Base-by-base conservation (phyloP, 2,329 filamentous ascomycete species). In the Diplodia sapinea region DNA sequence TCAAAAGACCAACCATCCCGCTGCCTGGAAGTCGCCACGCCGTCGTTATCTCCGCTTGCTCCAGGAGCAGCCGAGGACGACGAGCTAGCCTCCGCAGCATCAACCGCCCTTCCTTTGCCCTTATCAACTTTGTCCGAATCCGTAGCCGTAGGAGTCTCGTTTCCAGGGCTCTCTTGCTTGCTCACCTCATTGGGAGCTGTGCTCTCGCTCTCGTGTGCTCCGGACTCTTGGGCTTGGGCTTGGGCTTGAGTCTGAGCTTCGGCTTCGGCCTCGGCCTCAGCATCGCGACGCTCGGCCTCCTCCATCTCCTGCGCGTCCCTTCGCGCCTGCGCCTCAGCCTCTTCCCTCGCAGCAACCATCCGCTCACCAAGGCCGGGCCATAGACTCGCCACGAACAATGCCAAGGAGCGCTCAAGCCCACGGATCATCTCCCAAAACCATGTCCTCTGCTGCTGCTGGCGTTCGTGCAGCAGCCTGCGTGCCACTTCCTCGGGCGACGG, bases 331-430 rank as follows among this genome's bases (percentile, higher is more conserved):
- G 67, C 69, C 59, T 69, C 72, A 17, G 84, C 80, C 65, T 84
- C 83, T 71, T 86, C 83, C 68, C 84, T 80, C 31, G 84, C 86
- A 70, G 82, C 79, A 15, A 89, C 84, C 73, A 88, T 85, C 8
- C 85, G 79, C 73, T 89, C 87, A 0, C 87, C 87, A 31, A 89
- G 81, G 0, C 87, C 87, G 0, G 87, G 87, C 73, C 87, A 84
- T 61, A 89, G 73, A 74, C 85, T 88, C 0, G 87, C 87, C 40
- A 89, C 74, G 69, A 89, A 87, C n/a, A 89, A 78, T n/a, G 86
- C 85, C 50, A 87, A 72, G 1, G 84, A 84, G 47, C 87, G 80
- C 74, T 89, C 87, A 0, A 81, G 74, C 1, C 82, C 80, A 52
- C 84, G 77, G 20, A 86, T 64, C 4, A 64, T 70, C 13, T 78